Evolutionary conservation across 1,284 basidiomycete genomes (phyloP).

Genomic region (Microbotryomycetes sp.): DNA sequence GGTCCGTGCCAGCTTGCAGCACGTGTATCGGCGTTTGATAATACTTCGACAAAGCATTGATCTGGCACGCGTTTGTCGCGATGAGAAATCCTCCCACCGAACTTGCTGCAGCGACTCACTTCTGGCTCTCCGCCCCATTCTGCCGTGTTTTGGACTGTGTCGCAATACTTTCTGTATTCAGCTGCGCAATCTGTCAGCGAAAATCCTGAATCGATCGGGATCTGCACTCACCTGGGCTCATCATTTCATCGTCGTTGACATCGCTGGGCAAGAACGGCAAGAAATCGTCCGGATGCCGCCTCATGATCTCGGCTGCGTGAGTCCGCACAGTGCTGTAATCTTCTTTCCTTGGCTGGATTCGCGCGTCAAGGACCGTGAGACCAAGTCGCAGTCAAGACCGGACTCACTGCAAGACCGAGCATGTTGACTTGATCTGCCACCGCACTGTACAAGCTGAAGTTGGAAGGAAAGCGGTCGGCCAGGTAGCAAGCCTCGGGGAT

Average conservation of each 20-base stretch:
- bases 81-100: neutral
- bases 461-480: neutral
- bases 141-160: constrained; percentile 68
- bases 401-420: constrained; percentile 13
- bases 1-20: constrained; percentile 72
- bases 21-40: constrained; percentile 85
- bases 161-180: constrained; percentile 72
- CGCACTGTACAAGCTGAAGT: constrained; percentile 31
- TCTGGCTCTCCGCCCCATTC: constrained; percentile 98
- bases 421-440: constrained; percentile 34
- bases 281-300: constrained; percentile 78
- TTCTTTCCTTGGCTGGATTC: constrained; percentile 34
- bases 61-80: constrained; percentile 41
- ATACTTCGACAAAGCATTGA: constrained; percentile 77
- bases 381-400: neutral
- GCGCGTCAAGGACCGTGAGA: too few species aligned
- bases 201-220: neutral
- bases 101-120: constrained; percentile 40
- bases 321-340: constrained; percentile 49
- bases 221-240: constrained; percentile 47
- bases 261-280: constrained; percentile 82
- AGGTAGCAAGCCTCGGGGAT: neutral
- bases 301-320: constrained; percentile 75
- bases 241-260: constrained; percentile 66
- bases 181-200: constrained; percentile 33